Evolutionary conservation across 768 basidiomycete genomes (phyloP).

Genomic region (Trametopsis cervina): DNA sequence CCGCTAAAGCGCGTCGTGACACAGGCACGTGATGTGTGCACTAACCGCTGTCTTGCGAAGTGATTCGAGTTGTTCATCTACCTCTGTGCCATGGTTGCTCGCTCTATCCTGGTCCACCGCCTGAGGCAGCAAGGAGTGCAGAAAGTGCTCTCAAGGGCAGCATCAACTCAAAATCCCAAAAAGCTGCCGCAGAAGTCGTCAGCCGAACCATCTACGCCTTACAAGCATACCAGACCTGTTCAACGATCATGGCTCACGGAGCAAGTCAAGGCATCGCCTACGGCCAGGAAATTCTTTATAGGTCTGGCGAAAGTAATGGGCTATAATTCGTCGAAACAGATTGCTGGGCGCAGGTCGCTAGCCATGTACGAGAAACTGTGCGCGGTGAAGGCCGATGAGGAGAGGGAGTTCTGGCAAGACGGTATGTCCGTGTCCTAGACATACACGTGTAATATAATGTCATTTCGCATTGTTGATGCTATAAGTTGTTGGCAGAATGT

Average conservation of each 20-base stretch:
- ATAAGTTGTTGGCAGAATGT: conserved; percentile 63
- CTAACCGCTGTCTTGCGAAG: too few relatives aligned
- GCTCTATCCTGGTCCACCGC: conserved; percentile 8
- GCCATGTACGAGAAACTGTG: conserved; percentile 52
- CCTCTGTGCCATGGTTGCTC: conserved; percentile 7
- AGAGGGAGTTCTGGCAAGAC: conserved; percentile 56
- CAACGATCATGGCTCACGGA: conserved; percentile 44
- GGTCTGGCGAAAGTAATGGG: conserved; percentile 45
- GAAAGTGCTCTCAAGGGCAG: neutral
- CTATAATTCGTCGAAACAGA: conserved; percentile 53
- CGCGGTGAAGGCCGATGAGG: conserved; percentile 49
- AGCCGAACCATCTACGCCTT: neutral
- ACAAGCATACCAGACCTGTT: neutral
- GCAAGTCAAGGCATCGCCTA: conserved; percentile 43
- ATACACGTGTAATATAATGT: neutral
- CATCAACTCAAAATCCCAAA: neutral
- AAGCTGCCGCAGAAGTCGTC: neutral
- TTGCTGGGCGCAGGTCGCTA: conserved; percentile 53
- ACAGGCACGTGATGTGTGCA: too few relatives aligned
- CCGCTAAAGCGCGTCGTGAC: too few relatives aligned
- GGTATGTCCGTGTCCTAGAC: conserved; percentile 37
- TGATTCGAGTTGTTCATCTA: too few relatives aligned
- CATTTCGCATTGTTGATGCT: neutral
- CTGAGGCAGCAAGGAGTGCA: conserved; percentile 3
- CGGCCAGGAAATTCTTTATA: conserved; percentile 38